Base-by-base conservation (phyloP, 768 basidiomycete genomes). In the Agaricus bisporus region DNA sequence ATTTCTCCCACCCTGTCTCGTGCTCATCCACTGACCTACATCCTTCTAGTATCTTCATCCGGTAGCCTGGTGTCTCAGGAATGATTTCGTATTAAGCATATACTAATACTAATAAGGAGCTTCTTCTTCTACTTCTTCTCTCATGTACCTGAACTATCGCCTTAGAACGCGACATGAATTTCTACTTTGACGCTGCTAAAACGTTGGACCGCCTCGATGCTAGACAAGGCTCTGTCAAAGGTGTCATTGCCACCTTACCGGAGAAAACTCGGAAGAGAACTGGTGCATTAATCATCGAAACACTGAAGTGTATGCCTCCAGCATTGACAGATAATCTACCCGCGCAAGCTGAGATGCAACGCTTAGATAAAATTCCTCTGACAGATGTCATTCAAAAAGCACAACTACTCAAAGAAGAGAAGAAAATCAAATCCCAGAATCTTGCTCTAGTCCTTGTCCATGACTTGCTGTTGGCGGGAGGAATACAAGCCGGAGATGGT, bases 151-250 rank as follows among this genome's bases (percentile, higher is more conserved):
- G 53, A 56, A 58, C 59, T 66, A 60, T 70, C 67, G 66, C 65
- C 64, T 67, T 65, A 68, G 64, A 60, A 61, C 59, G 47, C 61
- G 64, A 69, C 41, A 95, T 97, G 94, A 95, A 95, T 75, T 94
- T 95, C 73, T 97, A 97, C 74, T 92, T 92, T 73, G 86, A 91
- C 67, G 91, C 92, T 59, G 86, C 86, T 59, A 78, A 83, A 62
- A 77, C 84, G 4, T 74, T 98, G 61, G 92, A 95, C 65, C 85
- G 85, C 60, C 78, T 98, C 55, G 89, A 95, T 65, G 79, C 82
- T 41, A 93, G 88, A 66, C 78, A 92, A 67, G 94, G 93, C n/a
- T 95, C 91, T 12, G 88, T 98, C 64, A 94, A 95, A 64, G 81
- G 94, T 50, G 69, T 92, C 32, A 72, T 95, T 39, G 81, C 82